phyloP scores from a whole-genome alignment of 75 land plant species.

The Larix kaempferi region DNA sequence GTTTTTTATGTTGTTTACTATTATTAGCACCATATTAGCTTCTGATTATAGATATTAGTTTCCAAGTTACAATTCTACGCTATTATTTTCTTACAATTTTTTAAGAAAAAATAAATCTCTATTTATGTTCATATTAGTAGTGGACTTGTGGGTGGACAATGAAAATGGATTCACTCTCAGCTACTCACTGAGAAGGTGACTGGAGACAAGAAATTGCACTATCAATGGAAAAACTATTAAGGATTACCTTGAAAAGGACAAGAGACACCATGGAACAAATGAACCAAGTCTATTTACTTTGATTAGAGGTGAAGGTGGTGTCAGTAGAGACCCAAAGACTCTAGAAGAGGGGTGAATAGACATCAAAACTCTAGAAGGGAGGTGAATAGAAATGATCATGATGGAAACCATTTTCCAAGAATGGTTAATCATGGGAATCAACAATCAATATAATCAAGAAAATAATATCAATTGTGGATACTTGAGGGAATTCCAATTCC shows the following conservation, averaged over 20 bases:
- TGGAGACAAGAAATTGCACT: background rate
- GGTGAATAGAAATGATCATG: background rate
- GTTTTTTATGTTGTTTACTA: too few species aligned
- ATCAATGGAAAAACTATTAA: too few species aligned
- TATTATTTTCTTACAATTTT: too few species aligned
- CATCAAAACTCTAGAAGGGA: background rate
- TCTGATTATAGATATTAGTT: too few species aligned
- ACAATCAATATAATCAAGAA: background rate
- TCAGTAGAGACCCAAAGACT: too few species aligned
- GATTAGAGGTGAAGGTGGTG: background rate
- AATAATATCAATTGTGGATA: background rate
- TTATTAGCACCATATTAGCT: too few species aligned
- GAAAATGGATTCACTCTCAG: background rate
- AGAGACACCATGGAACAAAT: background rate
- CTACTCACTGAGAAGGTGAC: background rate
- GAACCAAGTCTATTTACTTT: background rate
- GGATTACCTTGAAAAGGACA: background rate
- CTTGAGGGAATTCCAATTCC: background rate
- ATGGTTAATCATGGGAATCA: background rate
- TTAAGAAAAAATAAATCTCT: too few species aligned
- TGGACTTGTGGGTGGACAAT: background rate
- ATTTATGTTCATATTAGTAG: too few species aligned
- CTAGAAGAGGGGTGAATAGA: background rate
- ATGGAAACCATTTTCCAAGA: background rate
- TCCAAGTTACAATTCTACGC: too few species aligned